phyloP scores from a whole-genome alignment of 495 filamentous ascomycete genomes.

The Tuber magnatum region DNA sequence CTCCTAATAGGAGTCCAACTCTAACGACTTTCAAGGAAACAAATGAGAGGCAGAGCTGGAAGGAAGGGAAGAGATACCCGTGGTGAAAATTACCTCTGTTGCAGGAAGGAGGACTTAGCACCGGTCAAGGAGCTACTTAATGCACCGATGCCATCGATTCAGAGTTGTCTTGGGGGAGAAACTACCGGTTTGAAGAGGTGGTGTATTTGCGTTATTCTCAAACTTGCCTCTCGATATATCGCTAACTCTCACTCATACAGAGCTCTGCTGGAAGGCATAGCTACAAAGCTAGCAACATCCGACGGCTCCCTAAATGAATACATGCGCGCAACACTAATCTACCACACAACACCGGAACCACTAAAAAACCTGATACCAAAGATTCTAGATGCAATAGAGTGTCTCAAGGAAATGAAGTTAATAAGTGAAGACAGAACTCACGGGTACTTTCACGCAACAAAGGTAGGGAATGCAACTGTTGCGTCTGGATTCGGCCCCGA shows the following conservation, averaged over 20 bases:
- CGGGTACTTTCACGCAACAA: conserved; percentile 53
- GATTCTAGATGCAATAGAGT: conserved; percentile 51
- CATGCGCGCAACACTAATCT: conserved; percentile 61
- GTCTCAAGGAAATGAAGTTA: conserved; percentile 51
- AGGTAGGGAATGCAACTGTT: conserved; percentile 64
- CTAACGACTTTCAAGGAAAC: conserved; percentile 49
- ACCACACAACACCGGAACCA: conserved; percentile 46
- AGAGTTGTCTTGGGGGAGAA: conserved; percentile 63
- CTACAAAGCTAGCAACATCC: conserved; percentile 64
- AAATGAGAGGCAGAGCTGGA: conserved; percentile 79
- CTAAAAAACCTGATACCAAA: conserved; percentile 46
- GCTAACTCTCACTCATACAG: conserved; percentile 41
- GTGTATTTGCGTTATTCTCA: not conserved
- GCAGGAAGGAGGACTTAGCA: conserved; percentile 61
- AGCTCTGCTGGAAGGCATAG: conserved; percentile 67
- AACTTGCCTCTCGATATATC: conserved; percentile 5
- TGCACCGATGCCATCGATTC: conserved; percentile 63
- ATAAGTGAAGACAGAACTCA: conserved; percentile 49
- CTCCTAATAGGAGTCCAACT: conserved; percentile 11
- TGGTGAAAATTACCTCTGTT: conserved; percentile 75
- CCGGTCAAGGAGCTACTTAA: conserved; percentile 63
- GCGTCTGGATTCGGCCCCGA: conserved; percentile 66
- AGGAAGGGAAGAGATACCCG: conserved; percentile 75
- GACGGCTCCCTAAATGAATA: conserved; percentile 63
- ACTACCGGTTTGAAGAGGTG: conserved; percentile 63